These are phyloP conservation scores for Hypholoma fasciculare DNA, from an alignment of 768 basidiomycete genomes.

Conservation along the genomic window DNA sequence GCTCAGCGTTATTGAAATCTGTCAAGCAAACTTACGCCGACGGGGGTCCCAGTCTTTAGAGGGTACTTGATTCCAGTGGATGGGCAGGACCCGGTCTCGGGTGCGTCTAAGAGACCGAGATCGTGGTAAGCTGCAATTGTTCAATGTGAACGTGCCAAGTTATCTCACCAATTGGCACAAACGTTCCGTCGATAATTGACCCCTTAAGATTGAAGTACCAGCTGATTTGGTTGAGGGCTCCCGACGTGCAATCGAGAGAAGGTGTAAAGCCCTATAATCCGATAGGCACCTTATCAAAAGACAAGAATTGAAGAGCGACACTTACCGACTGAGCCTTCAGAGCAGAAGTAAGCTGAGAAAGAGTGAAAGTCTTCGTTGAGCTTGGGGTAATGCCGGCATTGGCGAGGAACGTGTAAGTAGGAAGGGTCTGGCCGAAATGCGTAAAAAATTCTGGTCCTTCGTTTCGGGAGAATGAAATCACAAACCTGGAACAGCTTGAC, in stretches of 20 bases:
- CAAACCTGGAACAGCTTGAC: slow-evolving; percentile 57
- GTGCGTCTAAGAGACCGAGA: slow-evolving; percentile 41
- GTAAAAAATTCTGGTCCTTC: too few relatives aligned
- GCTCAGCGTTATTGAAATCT: not conserved
- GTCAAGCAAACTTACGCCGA: not conserved
- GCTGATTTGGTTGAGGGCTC: slow-evolving; percentile 38
- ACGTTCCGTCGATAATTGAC: slow-evolving; percentile 65
- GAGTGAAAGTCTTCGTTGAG: slow-evolving; percentile 54
- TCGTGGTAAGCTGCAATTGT: not conserved
- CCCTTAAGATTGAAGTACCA: slow-evolving; percentile 70
- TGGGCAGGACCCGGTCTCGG: slow-evolving; percentile 48
- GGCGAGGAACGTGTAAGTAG: slow-evolving; percentile 73
- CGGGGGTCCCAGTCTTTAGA: slow-evolving; percentile 43
- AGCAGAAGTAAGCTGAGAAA: slow-evolving; percentile 53
- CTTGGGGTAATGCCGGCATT: slow-evolving; percentile 75
- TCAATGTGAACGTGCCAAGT: not conserved
- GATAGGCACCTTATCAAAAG: not conserved
- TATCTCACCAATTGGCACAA: slow-evolving; percentile 57
- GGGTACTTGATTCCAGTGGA: slow-evolving; percentile 61
- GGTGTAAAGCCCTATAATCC: slow-evolving; percentile 43
- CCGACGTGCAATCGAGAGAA: slow-evolving; percentile 31
- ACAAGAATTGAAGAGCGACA: not conserved
- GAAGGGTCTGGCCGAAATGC: slow-evolving; percentile 43
- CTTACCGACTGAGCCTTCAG: slow-evolving; percentile 52
- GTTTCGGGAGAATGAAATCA: not conserved